Base-by-base conservation (phyloP, 2,329 filamentous ascomycete genomes). In the Phyllachora maydis region DNA sequence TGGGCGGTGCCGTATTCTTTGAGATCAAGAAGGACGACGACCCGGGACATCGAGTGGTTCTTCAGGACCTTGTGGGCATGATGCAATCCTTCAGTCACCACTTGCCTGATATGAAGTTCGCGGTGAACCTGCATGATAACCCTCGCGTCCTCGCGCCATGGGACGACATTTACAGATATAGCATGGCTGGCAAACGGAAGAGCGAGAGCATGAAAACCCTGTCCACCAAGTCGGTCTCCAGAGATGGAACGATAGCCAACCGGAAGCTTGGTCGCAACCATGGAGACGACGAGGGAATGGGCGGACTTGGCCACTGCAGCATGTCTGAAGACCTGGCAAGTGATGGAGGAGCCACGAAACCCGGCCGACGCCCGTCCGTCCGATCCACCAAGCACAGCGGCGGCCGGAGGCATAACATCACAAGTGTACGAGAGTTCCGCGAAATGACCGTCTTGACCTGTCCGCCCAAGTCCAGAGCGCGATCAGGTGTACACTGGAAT, bases 61-160 rank as follows among this genome's bases (percentile, higher is more conserved):
- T 65, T 18, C 44, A 56, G 9, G 45, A 48, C n/a, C 37, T 63
- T 0, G 52, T 65, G 5, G 59, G 60, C 4, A 76, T 88, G 63
- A 66, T 90, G 40, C 53, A 65, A 24, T 52, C 59, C 2, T 91
- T 91, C 35, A 59, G 70, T 2, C 49, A 70, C 32, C 65, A 74
- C 37, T 53, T 92, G 9, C 78, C 79, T 1, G 66, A 83, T 31
- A 83, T 92, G 76, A 67, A 81, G 31, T 47, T 92, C 11, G 75
- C 77, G 0, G 76, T 92, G 49, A 92, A 91, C 39, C 56, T 77
- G 11, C 64, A 75, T 35, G 73, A 81, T 28, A 66, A 78, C 34
- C 76, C 77, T 2, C 59, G 75, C 18, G 65, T 83, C 2, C 55
- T 82, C 3, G 57, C 77, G 2, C 67, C 76, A 0, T 69, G 72